A percentile compares a stretch with the other conserved stretches of the same genome.
Conservation (phyloP, 1,284 basidiomycete species). For the Takashimella koratensis region DNA sequence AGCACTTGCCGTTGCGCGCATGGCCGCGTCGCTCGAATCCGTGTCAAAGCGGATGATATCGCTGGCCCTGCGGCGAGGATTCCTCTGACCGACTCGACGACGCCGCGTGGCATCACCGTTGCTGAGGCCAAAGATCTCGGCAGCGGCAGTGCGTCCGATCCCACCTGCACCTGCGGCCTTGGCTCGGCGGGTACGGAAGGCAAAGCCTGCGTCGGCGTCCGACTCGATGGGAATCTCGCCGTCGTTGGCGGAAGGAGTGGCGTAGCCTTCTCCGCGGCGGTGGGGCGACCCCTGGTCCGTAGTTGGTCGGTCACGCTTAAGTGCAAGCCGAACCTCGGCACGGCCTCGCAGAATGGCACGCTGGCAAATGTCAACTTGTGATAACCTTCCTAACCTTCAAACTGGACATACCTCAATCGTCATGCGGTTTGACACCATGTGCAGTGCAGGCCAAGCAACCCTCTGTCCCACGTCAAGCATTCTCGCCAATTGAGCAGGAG, state of each 20-base stretch:
- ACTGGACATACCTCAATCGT: constrained; percentile 40
- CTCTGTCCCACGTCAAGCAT: constrained; percentile 81
- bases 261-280: constrained; percentile 1
- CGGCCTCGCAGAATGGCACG: constrained; percentile 78
- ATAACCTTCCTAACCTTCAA: background rate
- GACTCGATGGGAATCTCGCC: constrained; percentile 49
- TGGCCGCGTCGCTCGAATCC: background rate
- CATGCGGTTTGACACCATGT: constrained; percentile 83
- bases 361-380: constrained; percentile 56
- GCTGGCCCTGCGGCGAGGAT: background rate
- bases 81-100: background rate
- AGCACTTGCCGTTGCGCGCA: background rate
- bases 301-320: constrained; percentile 38
- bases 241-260: background rate
- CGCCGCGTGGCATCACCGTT: background rate
- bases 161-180: background rate
- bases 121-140: constrained; percentile 9
- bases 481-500: constrained; percentile 68
- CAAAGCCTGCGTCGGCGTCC: constrained; percentile 48
- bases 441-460: constrained; percentile 96
- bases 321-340: constrained; percentile 61
- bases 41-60: background rate
- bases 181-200: constrained; percentile 22
- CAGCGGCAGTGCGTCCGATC: background rate
- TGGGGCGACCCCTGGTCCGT: constrained; percentile 24